phyloP scores from a whole-genome alignment of 805 yeast species.

The Metschnikowia sp. region DNA sequence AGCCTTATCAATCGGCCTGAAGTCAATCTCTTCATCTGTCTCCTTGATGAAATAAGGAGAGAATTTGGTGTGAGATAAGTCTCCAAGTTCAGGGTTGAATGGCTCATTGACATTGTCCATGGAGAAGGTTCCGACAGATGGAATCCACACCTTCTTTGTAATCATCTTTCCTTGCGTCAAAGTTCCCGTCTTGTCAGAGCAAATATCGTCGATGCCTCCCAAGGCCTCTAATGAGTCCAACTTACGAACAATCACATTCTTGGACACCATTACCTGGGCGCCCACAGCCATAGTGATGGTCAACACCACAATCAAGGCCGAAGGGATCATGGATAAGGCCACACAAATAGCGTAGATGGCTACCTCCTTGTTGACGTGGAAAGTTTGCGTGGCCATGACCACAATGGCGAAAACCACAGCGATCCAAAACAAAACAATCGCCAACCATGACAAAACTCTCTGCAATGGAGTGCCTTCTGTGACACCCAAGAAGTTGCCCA shows the following conservation, averaged over 20 bases:
- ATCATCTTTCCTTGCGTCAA: constrained; percentile 79
- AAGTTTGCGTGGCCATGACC: constrained; percentile 80
- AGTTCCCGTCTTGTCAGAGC: constrained; percentile 83
- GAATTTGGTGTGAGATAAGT: constrained; percentile 31
- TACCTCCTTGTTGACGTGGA: constrained; percentile 71
- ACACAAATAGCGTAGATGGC: constrained; percentile 89
- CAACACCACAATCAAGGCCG: constrained; percentile 72
- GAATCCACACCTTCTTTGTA: constrained; percentile 67
- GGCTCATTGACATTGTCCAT: constrained; percentile 58
- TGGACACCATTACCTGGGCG: constrained; percentile 65
- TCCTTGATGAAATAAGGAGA: constrained; percentile 36
- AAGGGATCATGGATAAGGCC: constrained; percentile 78
- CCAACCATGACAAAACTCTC: constrained; percentile 70
- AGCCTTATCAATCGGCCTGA: constrained; percentile 18
- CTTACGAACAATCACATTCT: constrained; percentile 71
- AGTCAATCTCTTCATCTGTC: constrained; percentile 36
- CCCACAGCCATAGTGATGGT: constrained; percentile 88
- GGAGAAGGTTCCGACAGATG: constrained; percentile 54
- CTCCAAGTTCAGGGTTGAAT: constrained; percentile 61
- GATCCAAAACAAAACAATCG: constrained; percentile 63
- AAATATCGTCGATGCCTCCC: constrained; percentile 75
- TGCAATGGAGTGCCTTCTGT: constrained; percentile 81
- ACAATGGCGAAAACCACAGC: constrained; percentile 86
- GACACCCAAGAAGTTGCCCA: constrained; percentile 72
- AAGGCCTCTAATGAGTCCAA: constrained; percentile 75